These are phyloP conservation scores for Dillenia turbinata DNA, from an alignment of 164 flowering plant genomes.

Conservation along the genomic window DNA sequence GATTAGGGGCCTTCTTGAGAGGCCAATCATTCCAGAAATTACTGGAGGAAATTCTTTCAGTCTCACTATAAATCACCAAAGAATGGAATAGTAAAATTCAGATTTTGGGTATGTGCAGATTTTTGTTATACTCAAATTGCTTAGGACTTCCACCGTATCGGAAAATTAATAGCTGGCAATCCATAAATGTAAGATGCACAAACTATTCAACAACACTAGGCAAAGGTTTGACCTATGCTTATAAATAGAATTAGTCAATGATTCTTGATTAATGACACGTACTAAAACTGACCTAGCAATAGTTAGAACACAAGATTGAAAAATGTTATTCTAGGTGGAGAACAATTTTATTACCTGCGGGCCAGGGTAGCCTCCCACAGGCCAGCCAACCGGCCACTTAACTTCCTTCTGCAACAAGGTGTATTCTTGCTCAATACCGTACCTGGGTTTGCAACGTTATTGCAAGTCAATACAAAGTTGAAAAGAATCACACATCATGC, in stretches of 20 bases:
- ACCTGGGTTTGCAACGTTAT: slow-evolving; percentile 19
- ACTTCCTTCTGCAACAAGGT: slow-evolving; percentile 13
- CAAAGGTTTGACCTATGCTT: too few relatives aligned
- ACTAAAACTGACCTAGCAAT: too few relatives aligned
- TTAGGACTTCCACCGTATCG: too few relatives aligned
- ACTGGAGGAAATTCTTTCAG: not conserved
- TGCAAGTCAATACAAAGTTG: not conserved
- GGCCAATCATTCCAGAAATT: not conserved
- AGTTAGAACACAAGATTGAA: too few relatives aligned
- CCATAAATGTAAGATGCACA: not conserved
- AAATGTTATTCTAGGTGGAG: not conserved
- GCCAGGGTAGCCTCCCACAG: slow-evolving; percentile 45
- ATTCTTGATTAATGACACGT: too few relatives aligned
- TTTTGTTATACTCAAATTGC: too few relatives aligned
- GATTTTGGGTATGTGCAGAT: too few relatives aligned
- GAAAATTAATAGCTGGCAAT: too few relatives aligned
- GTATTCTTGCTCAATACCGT: slow-evolving; percentile 27
- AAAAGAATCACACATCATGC: not conserved
- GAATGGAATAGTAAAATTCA: too few relatives aligned
- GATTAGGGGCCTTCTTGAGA: not conserved
- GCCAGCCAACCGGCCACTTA: slow-evolving; percentile 54
- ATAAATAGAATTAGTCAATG: too few relatives aligned
- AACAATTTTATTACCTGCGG: slow-evolving; percentile 31
- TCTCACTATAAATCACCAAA: too few relatives aligned
- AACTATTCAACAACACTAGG: not conserved